These are phyloP conservation scores for Pichia deserticola DNA, from an alignment of 805 yeast species.

Conservation along the genomic window DNA sequence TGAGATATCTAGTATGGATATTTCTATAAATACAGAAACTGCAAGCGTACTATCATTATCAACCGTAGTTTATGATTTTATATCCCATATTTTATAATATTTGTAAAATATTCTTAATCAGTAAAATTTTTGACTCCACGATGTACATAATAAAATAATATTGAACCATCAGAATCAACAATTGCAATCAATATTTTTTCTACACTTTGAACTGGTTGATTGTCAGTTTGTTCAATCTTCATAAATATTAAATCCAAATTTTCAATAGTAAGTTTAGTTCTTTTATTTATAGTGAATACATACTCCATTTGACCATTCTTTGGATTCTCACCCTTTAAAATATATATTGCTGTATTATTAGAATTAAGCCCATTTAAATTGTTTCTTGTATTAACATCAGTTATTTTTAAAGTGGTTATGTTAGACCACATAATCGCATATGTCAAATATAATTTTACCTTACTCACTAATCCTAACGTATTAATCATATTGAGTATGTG, in stretches of 20 bases:
- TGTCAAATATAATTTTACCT: conserved; percentile 35
- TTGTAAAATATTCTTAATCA: background rate
- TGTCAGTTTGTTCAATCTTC: conserved; percentile 12
- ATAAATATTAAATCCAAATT: conserved; percentile 36
- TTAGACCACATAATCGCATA: conserved; percentile 39
- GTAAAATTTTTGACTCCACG: conserved; percentile 45
- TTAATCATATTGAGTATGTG: conserved; percentile 2
- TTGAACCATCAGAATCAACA: conserved; percentile 58
- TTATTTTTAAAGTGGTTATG: conserved; percentile 1
- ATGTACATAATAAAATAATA: conserved; percentile 61
- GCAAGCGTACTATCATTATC: too few species aligned
- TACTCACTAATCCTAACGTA: conserved; percentile 19
- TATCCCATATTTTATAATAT: too few species aligned
- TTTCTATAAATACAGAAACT: background rate
- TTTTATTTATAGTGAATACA: conserved; percentile 32
- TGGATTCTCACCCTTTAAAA: conserved; percentile 9
- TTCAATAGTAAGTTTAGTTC: conserved; percentile 29
- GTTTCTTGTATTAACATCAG: background rate
- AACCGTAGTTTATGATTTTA: too few species aligned
- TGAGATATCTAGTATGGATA: background rate
- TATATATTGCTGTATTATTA: background rate
- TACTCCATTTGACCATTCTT: conserved; percentile 13
- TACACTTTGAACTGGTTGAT: conserved; percentile 24
- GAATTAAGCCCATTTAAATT: background rate
- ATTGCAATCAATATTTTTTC: conserved; percentile 46